phyloP scores from a whole-genome alignment of 2,329 filamentous ascomycete species.

The Pezicula carpinea region DNA sequence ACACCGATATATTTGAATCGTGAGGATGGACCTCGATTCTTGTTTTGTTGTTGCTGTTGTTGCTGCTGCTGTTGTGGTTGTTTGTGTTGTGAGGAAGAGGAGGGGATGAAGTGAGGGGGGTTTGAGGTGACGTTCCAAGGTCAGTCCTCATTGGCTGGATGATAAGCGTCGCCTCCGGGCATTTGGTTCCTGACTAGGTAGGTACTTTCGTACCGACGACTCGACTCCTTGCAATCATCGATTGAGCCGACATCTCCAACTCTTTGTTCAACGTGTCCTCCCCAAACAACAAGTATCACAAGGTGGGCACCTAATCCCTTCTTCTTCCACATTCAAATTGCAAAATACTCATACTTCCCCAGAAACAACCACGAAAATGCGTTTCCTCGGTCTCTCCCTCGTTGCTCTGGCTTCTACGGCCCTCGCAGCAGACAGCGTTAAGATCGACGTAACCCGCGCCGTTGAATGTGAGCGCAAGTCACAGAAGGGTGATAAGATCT shows the following conservation, averaged over 20 bases:
- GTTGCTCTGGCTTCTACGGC: conserved; percentile 23
- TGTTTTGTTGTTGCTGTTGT: too few relatives aligned
- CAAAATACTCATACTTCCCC: neutral
- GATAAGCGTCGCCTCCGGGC: too few relatives aligned
- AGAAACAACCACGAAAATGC: conserved; percentile 17
- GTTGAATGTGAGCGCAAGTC: conserved; percentile 79
- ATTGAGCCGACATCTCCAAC: neutral
- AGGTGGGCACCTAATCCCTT: neutral
- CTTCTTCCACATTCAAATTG: neutral
- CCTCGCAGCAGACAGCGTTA: conserved; percentile 42
- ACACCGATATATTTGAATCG: too few relatives aligned
- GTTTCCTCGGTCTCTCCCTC: conserved; percentile 25
- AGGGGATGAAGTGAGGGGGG: too few relatives aligned
- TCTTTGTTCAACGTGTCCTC: conserved; percentile 1
- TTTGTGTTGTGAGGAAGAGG: too few relatives aligned
- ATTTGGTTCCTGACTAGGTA: too few relatives aligned
- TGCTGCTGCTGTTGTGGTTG: too few relatives aligned
- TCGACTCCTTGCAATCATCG: neutral
- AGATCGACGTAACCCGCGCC: conserved; percentile 70
- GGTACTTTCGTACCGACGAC: too few relatives aligned
- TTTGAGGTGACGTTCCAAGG: too few relatives aligned
- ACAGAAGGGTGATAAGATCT: conserved; percentile 69
- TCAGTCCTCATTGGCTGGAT: too few relatives aligned
- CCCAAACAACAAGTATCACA: neutral
- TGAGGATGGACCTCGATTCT: too few relatives aligned